Percentiles rank a stretch among this genome's conserved stretches.
Evolutionary conservation across 306 rosid genomes (phyloP).

Genomic region (Urtica urens): DNA sequence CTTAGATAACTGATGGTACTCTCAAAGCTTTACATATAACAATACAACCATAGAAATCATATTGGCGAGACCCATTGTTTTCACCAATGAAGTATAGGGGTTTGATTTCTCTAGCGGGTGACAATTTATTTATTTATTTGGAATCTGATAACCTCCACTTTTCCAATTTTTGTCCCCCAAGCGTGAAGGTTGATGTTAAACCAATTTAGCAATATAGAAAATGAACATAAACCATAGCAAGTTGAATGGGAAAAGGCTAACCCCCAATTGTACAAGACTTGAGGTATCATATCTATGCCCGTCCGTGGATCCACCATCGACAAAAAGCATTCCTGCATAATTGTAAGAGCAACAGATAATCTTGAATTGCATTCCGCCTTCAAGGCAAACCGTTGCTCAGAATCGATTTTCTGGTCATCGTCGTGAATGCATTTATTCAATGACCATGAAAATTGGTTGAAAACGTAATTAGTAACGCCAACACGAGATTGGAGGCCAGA

Average conservation of each 20-base stretch:
- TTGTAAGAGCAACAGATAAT: conserved; percentile 86
- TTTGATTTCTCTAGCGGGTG: no score
- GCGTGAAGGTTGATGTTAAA: background rate
- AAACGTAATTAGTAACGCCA: conserved; percentile 53
- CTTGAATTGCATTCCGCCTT: conserved; percentile 92
- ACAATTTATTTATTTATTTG: no score
- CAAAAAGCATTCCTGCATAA: conserved; percentile 93
- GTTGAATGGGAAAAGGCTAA: conserved; percentile 31
- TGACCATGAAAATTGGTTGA: conserved; percentile 60
- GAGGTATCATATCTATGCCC: conserved; percentile 97
- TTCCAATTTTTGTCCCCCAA: no score
- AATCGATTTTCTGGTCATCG: conserved; percentile 82
- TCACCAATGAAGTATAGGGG: no score
- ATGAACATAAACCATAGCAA: background rate
- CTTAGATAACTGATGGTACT: no score
- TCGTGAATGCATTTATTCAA: conserved; percentile 78
- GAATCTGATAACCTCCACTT: no score
- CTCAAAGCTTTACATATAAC: no score
- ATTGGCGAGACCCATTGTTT: no score
- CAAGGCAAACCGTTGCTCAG: conserved; percentile 77
- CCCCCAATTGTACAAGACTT: conserved; percentile 87
- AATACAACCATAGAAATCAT: no score
- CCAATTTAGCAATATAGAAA: background rate
- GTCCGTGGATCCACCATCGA: conserved; percentile 96
- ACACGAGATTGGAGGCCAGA: conserved; percentile 66